Conservation (phyloP, 345 rosid species). For the Lenwebbia sp. region DNA sequence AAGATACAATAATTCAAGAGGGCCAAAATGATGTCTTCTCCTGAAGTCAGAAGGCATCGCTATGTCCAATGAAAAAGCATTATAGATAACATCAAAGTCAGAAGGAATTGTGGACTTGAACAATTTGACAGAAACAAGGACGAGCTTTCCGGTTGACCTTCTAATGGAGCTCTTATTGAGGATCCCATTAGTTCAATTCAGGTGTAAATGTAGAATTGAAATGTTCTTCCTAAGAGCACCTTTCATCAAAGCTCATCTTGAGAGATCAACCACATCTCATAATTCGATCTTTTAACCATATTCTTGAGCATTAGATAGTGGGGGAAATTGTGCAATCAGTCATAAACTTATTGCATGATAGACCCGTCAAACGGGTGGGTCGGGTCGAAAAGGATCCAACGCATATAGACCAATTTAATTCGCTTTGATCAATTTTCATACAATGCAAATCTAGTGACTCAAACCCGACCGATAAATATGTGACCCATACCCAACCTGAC, state of each 20-base stretch:
- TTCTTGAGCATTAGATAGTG: no score
- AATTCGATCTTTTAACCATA: neutral
- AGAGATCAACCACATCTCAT: neutral
- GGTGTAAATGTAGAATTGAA: neutral
- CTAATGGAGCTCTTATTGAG: neutral
- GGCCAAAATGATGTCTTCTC: neutral
- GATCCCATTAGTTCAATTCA: neutral
- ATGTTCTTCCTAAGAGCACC: neutral
- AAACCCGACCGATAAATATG: no score
- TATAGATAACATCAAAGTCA: neutral
- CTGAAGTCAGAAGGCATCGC: neutral
- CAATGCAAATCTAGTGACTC: no score
- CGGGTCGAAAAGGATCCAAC: no score
- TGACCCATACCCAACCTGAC: no score
- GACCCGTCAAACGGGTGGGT: no score
- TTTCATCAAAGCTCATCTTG: neutral
- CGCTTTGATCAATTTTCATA: no score
- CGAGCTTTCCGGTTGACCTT: neutral
- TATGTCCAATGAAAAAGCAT: neutral
- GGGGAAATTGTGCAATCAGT: no score
- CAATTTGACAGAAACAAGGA: neutral
- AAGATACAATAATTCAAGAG: neutral
- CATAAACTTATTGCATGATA: no score
- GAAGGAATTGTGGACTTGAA: neutral
- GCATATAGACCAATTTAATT: no score